Conservation (phyloP, 441 rosid genomes). For the Corymbia calophylla region DNA sequence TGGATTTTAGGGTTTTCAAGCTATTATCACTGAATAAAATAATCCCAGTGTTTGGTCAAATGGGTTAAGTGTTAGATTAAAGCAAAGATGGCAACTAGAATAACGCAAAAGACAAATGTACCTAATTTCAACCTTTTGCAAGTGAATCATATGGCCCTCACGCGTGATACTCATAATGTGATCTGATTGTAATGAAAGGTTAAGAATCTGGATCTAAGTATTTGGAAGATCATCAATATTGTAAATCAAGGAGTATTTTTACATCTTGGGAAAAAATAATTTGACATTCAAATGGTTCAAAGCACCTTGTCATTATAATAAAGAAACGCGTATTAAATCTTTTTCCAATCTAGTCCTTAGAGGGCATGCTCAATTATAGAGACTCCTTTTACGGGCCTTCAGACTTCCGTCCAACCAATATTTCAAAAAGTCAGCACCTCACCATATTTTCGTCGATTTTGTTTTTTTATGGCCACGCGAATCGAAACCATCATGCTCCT, state of each 20-base stretch:
- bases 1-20: neutral
- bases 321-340: fast-evolving
- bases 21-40: neutral
- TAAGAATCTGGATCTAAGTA: fast-evolving
- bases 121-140: neutral
- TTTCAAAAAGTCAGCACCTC: fast-evolving
- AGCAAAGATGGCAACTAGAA: neutral
- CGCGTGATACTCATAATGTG: fast-evolving
- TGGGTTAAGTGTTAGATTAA: neutral
- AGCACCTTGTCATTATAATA: neutral
- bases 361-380: neutral
- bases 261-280: neutral
- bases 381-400: neutral
- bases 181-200: neutral
- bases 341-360: neutral
- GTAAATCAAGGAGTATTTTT: neutral
- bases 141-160: neutral
- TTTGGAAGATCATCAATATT: neutral
- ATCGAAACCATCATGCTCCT: neutral
- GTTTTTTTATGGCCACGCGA: neutral
- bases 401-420: neutral
- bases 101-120: neutral
- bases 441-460: neutral
- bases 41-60: neutral
- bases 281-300: fast-evolving